phyloP scores from a whole-genome alignment of 257 asterid species.

The Salvia hispanica region DNA sequence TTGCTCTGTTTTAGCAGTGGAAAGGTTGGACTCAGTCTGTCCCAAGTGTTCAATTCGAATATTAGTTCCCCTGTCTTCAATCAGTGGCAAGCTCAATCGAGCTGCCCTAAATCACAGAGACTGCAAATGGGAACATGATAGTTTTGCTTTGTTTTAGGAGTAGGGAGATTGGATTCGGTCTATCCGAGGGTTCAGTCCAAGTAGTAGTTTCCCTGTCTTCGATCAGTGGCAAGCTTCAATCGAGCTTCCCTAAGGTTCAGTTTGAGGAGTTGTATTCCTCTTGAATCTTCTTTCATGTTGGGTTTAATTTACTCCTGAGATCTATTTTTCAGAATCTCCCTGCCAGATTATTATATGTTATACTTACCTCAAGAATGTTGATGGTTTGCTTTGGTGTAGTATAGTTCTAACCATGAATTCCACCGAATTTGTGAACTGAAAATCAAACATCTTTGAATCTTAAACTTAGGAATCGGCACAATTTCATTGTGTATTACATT shows the following conservation, averaged over 20 bases:
- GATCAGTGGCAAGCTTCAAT: too few relatives aligned
- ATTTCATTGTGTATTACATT: neutral
- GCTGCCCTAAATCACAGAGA: neutral
- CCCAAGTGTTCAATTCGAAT: too few relatives aligned
- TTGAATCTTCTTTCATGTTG: neutral
- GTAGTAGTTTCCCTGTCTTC: too few relatives aligned
- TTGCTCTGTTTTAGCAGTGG: too few relatives aligned
- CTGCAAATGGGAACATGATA: neutral
- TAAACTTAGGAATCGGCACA: neutral
- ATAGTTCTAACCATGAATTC: neutral
- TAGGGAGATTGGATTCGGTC: too few relatives aligned
- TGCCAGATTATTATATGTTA: neutral
- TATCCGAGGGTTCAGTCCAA: too few relatives aligned
- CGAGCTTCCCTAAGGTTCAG: too few relatives aligned
- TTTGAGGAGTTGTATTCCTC: too few relatives aligned
- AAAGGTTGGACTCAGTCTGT: too few relatives aligned
- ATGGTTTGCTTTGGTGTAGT: neutral
- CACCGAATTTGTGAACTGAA: constrained; percentile 12
- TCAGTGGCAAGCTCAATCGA: too few relatives aligned
- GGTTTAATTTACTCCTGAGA: neutral
- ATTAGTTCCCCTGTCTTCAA: too few relatives aligned
- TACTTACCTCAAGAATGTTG: neutral
- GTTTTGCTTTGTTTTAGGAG: too few relatives aligned
- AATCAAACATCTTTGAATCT: constrained; percentile 14
- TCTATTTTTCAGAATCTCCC: neutral